Evolutionary conservation across 306 rosid species (phyloP).

Genomic region (Sesbania bispinosa): DNA sequence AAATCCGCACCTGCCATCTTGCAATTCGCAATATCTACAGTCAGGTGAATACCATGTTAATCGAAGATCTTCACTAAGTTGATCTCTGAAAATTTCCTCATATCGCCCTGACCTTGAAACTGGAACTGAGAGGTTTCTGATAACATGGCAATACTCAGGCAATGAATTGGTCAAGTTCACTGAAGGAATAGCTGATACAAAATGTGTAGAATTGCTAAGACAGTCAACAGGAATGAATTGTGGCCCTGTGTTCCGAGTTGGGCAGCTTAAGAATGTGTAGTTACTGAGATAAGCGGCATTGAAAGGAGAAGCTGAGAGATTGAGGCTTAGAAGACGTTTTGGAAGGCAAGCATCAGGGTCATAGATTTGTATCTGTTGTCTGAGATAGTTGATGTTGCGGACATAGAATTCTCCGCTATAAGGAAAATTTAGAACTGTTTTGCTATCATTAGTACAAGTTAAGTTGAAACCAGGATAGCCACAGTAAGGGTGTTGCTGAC

Average conservation of each 20-base stretch:
- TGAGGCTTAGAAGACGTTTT: constrained; percentile 43
- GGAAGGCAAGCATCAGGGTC: constrained; percentile 64
- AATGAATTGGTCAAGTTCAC: constrained; percentile 25
- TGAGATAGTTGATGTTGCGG: constrained; percentile 39
- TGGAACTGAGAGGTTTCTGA: constrained; percentile 37
- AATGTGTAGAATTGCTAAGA: constrained; percentile 61
- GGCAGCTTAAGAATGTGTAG: constrained; percentile 63
- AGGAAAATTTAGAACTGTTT: constrained; percentile 43
- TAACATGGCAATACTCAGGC: constrained; percentile 39
- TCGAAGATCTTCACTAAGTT: constrained; percentile 36
- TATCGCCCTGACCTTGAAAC: constrained; percentile 12
- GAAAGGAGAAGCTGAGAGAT: constrained; percentile 58
- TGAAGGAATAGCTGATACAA: constrained; percentile 55
- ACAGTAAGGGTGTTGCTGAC: constrained; percentile 33
- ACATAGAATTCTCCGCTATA: constrained; percentile 45
- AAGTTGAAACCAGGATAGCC: constrained; percentile 68
- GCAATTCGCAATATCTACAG: constrained; percentile 52
- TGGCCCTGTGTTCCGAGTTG: constrained; percentile 33
- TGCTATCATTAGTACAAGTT: constrained; percentile 37
- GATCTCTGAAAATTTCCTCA: constrained; percentile 18
- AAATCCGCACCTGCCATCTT: constrained; percentile 47
- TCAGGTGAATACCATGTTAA: constrained; percentile 55
- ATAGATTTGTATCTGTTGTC: constrained; percentile 50
- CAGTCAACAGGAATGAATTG: constrained; percentile 44
- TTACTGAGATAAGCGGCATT: constrained; percentile 13